These are phyloP conservation scores for Colletotrichum orchidophilum DNA, from an alignment of 2,329 filamentous ascomycete genomes.

Conservation along the genomic window DNA sequence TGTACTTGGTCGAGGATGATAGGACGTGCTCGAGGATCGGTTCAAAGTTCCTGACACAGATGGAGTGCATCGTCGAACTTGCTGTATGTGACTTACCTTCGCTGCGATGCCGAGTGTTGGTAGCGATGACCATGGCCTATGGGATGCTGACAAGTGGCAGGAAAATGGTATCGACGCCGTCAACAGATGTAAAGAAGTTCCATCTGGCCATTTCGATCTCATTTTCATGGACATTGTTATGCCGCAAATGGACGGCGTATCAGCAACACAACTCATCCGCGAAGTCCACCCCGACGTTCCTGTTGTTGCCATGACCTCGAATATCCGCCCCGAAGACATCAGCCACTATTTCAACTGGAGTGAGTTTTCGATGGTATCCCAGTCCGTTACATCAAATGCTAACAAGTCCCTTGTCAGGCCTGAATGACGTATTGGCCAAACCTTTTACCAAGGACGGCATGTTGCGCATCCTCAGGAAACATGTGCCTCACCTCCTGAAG, in stretches of 20 bases:
- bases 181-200: conserved; percentile 73
- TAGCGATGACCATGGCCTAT: neutral
- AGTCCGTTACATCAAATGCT: conserved; percentile 21
- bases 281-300: conserved; percentile 85
- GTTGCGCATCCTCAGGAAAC: conserved; percentile 86
- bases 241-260: conserved; percentile 94
- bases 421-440: conserved; percentile 97
- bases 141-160: conserved; percentile 34
- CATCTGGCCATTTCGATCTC: conserved; percentile 65
- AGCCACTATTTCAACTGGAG: conserved; percentile 85
- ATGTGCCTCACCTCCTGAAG: conserved; percentile 85
- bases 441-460: conserved; percentile 93
- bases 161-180: conserved; percentile 90
- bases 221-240: conserved; percentile 97
- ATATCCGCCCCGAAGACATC: conserved; percentile 95
- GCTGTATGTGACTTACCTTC: conserved; percentile 61
- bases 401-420: conserved; percentile 65
- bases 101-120: neutral
- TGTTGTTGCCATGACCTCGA: conserved; percentile 98
- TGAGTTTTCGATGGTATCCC: conserved; percentile 18
- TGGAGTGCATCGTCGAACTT: conserved; percentile 74
- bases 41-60: conserved; percentile 71
- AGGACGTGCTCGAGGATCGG: conserved; percentile 74
- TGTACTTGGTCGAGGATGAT: conserved; percentile 90
- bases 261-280: conserved; percentile 91